Percentiles rank a stretch among this genome's conserved stretches.
Evolutionary conservation across 306 rosid genomes (phyloP).

Genomic region (Styphnolobium japonicum): DNA sequence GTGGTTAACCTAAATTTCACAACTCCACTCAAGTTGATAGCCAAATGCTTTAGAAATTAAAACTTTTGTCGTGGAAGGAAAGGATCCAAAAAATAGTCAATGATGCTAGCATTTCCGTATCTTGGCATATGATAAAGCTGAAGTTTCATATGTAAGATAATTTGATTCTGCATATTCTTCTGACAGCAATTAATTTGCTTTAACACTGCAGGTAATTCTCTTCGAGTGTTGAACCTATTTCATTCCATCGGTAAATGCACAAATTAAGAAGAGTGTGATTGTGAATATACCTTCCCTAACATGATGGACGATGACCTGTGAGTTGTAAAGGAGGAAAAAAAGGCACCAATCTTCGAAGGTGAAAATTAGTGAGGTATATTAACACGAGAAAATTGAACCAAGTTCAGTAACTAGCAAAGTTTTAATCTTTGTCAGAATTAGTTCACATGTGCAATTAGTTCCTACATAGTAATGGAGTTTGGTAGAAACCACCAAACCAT

Average conservation of each 20-base stretch:
- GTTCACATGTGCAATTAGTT: slow-evolving; percentile 33
- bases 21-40: not conserved
- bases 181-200: slow-evolving; percentile 12
- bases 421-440: slow-evolving; percentile 9
- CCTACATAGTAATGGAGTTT: slow-evolving; percentile 19
- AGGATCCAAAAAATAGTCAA: slow-evolving; percentile 20
- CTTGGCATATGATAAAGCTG: slow-evolving; percentile 8
- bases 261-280: not conserved
- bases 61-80: slow-evolving; percentile 32
- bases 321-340: not conserved
- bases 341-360: not conserved
- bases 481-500: slow-evolving; percentile 19
- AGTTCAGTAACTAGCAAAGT: not conserved
- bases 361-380: not conserved
- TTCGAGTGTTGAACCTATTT: slow-evolving; percentile 1
- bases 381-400: not conserved
- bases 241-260: not conserved
- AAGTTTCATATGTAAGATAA: slow-evolving; percentile 27
- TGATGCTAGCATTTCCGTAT: not conserved
- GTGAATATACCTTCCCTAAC: slow-evolving; percentile 19
- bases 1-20: not conserved
- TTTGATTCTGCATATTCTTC: slow-evolving; percentile 18
- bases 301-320: not conserved
- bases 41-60: not conserved
- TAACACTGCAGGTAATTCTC: not conserved